Evolutionary conservation across 495 filamentous ascomycete species (phyloP), one percentile per base, ranked within the genome.

Genomic region (Penicillium malachiteum): DNA sequence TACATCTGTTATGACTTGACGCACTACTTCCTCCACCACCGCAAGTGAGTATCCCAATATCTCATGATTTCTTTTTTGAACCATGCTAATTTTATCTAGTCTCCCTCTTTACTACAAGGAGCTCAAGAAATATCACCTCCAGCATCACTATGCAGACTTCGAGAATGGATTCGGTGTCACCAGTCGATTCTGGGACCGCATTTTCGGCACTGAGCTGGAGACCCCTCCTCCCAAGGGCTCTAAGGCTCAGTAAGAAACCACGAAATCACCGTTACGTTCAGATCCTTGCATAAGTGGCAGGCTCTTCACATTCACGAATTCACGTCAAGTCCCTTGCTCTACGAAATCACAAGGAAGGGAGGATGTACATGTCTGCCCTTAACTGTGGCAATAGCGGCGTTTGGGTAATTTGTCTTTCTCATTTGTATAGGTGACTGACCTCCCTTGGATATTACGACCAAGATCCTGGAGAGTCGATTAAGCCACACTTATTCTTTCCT

Each of bases 11-110:
- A 99, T 76, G 95, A 99, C 67, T 56, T 96, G 76, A 97, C 94
- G 12, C 95, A 99, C 71, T 99, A 97, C 75, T 97, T 97, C 82
- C 84, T 99, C n/a, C 95, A 99, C 70, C 95, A 99, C 73, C 86
- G 87, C 74, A 96, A 89, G 85, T 88, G 67, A 73, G 83, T 81
- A 62, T 31, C 55, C 38, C 33, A 16, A 5, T 11, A 17, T 6
- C 17, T 26, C 17, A 34, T 13, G 16, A 16, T 7, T 12, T 12
- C 12, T 55, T 42, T 4, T 3, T 16, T 3, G 5, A 9, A 35
- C 37, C 13, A 48, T 54, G 30, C 64, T 70, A 51, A 71, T 17
- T 9, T 8, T 43, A 31, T 56, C 3, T 38, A 87, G 84, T 49
- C 84, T 97, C 11, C 94, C 95, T 5, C 70, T 83, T 3, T 93